Base-by-base conservation (phyloP, 176 grass and related monocot genomes). In the Avena insularis region DNA sequence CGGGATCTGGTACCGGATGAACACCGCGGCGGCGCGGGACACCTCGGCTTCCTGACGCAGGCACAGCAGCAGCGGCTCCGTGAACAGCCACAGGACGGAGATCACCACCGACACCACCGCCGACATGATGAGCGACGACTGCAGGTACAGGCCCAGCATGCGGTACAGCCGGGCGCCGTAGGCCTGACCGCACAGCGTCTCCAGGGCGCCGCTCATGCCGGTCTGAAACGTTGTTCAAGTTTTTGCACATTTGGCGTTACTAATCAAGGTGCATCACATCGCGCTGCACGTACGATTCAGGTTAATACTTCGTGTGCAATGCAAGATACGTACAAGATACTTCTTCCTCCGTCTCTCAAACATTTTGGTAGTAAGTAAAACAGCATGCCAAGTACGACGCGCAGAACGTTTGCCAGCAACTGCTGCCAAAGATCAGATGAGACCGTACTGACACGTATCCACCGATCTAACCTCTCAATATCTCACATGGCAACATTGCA, bases 141-240 rank as follows among this genome's bases (percentile, higher is more conserved):
- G 96, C 9, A 98, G 87, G 88, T 96, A 94, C 3, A 96, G 75
- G n/a, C 96, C 93, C 12, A 96, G 59, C 93, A 90, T 92, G 11
- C 85, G 78, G 79, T 96, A 93, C 25, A 88, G 49, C 57, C 84
- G 89, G 12, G 92, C 93, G 20, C 96, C 96, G 55, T 88, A 94
- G 15, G 84, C 92, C 83, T 98, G 93, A 1, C 96, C 96, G 61
- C 96, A 98, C 50, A 98, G 88, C 35, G 96, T 98, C 83, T 98
- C 96, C 69, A 98, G 90, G 7, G 93, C 77, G 35, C 96, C 96
- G 72, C 90, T 96, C 71, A 96, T 79, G 13, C 96, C 96, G 9
- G 79, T 93, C 93, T 96, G 90, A 50, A 84, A 71, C 16, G 9
- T 20, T 8, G 38, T 48, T 0, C 71, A 74, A 29, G 29, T 23